Evolutionary conservation across 169 alveolate species (phyloP), one percentile per base, ranked within the genome.

Genomic region (Cryptosporidium ubiquitum): DNA sequence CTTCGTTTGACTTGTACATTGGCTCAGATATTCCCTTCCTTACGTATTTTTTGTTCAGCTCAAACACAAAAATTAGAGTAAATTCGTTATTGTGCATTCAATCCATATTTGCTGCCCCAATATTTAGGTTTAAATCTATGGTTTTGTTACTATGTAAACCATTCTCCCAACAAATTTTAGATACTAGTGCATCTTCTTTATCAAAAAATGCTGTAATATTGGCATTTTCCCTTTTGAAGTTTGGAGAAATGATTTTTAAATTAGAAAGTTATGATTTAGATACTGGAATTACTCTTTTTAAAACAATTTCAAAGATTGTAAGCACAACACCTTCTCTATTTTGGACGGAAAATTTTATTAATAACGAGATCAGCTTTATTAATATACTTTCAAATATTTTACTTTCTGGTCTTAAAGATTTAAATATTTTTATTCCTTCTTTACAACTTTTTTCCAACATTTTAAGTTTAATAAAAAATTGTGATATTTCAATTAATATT

Each of bases 51-150:
- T 58, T 79, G 47, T 79, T 79, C 40, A 79, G 89, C n/a, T 33
- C 31, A 33, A 60, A 31, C 18, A 12, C 64, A 57, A 79, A 79
- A 14, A 42, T 61, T 7, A 79, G 73, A 39, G 64, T 64, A 10
- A 64, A 58, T 47, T 16, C 89, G 14, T 37, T 79, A n/a, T 9
- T 61, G 16, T 79, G 89, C 23, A 79, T 79, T 5, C 89, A 79
- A 64, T 58, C 89, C 5, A 79, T 79, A 60, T 79, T 79, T 61
- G 29, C 58, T 16, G 58, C 79, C 20, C 89, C 89, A 79, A 61
- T 79, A 60, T 44, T 79, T 20, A 79, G 51, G 42, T 79, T 42
- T 61, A 60, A 79, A n/a, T 37, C 68, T 26, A 79, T 79, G 75
- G 61, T 39, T 37, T 35, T 44, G 23, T 40, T 58, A 12, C 58